These are phyloP conservation scores for Blakeslea trispora DNA, from an alignment of 371 early-diverging fungal species.

Conservation along the genomic window DNA sequence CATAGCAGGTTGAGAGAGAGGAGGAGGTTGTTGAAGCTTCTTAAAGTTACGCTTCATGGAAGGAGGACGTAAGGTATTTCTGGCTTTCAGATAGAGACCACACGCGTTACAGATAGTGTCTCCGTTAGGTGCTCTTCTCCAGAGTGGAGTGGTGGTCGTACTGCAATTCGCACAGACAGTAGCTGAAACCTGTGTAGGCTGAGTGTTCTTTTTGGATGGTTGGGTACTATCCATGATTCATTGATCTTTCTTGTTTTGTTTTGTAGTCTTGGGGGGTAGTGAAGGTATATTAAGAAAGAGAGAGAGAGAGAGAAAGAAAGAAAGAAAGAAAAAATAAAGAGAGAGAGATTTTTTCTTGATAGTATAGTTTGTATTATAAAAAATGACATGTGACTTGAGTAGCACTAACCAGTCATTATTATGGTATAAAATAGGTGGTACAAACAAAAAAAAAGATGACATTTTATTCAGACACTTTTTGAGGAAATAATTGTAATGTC, in stretches of 20 bases:
- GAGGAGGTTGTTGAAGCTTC: conserved; percentile 18
- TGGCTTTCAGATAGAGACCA: conserved; percentile 68
- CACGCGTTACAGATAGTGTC: conserved; percentile 92
- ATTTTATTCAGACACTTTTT: too few species aligned
- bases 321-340: background rate
- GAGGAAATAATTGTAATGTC: too few species aligned
- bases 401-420: too few species aligned
- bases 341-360: conserved; percentile 4
- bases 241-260: background rate
- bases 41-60: conserved; percentile 50
- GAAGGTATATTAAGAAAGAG: background rate
- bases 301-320: background rate
- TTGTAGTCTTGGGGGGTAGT: too few species aligned
- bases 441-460: too few species aligned
- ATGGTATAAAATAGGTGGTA: too few species aligned
- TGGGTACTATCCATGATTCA: too few species aligned
- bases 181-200: conserved; percentile 22
- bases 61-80: conserved; percentile 45
- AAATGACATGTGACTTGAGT: background rate
- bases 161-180: conserved; percentile 80
- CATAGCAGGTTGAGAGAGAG: conserved; percentile 13
- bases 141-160: conserved; percentile 86
- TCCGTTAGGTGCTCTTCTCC: conserved; percentile 86
- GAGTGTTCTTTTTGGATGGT: background rate
- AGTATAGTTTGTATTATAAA: conserved; percentile 17